These are phyloP conservation scores for Pittosporum tobira DNA, from an alignment of 129 eudicot genomes.

Conservation along the genomic window DNA sequence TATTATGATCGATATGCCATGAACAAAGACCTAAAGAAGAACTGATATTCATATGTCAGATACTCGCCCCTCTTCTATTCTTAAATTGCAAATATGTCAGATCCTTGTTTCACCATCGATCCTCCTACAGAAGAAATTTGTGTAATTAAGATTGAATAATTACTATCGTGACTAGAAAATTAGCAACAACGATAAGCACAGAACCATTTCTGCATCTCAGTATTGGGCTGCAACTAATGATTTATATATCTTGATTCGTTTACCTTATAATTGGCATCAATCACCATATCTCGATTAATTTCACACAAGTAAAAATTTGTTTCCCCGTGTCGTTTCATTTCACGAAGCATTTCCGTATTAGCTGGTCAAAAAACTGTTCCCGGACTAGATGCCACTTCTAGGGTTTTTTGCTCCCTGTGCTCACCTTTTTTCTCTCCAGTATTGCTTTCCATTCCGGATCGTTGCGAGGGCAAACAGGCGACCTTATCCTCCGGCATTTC, in stretches of 20 bases:
- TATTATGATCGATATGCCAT: too few relatives aligned
- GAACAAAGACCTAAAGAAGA: too few relatives aligned
- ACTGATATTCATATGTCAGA: slow-evolving; percentile 92
- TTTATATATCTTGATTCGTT: slow-evolving; percentile 95
- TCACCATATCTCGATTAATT: slow-evolving; percentile 97
- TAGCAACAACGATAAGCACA: slow-evolving; percentile 13
- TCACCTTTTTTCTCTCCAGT: slow-evolving; percentile 31
- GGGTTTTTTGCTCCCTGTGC: slow-evolving; percentile 23
- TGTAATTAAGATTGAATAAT: slow-evolving; percentile 3
- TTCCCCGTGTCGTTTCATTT: slow-evolving; percentile 83
- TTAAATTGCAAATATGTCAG: slow-evolving; percentile 89
- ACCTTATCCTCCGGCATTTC: slow-evolving; percentile 72
- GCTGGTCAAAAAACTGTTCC: slow-evolving; percentile 25
- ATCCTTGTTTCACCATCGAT: slow-evolving; percentile 97
- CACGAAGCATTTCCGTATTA: slow-evolving; percentile 85
- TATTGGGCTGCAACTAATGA: slow-evolving; percentile 92
- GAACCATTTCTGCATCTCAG: slow-evolving; percentile 99
- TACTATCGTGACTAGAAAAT: not conserved
- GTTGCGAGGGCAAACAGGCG: slow-evolving; percentile 62
- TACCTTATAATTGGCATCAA: slow-evolving; percentile 96
- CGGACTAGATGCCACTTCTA: slow-evolving; percentile 21
- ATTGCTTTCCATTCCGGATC: slow-evolving; percentile 30
- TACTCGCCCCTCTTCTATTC: slow-evolving; percentile 85
- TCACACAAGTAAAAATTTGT: slow-evolving; percentile 94
- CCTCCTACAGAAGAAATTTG: slow-evolving; percentile 38